Evolutionary conservation across 164 flowering plant species (phyloP).

Genomic region (Protea cynaroides): DNA sequence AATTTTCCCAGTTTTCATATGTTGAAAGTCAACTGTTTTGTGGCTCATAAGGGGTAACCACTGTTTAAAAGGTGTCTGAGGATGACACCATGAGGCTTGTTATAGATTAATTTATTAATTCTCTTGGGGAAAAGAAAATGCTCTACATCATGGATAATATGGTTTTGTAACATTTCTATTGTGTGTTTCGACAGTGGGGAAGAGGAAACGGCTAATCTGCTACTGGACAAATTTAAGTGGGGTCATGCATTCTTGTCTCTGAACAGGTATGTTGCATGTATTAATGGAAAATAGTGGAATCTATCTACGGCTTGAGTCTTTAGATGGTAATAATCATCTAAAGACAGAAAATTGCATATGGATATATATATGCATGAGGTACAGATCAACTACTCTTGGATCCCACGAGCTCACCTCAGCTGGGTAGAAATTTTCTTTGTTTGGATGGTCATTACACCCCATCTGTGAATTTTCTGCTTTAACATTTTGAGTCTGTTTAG

Average conservation of each 20-base stretch:
- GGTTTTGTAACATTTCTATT: not conserved
- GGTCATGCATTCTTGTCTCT: constrained; percentile 94
- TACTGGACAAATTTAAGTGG: constrained; percentile 95
- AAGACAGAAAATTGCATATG: no score
- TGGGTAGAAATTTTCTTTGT: not conserved
- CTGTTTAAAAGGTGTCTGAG: no score
- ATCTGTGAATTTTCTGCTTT: no score
- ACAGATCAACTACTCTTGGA: no score
- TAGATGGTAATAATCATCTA: not conserved
- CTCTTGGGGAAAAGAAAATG: not conserved
- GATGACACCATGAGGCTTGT: not conserved
- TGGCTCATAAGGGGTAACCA: no score
- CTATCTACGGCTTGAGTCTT: not conserved
- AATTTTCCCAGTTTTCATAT: no score
- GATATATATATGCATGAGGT: no score
- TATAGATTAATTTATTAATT: not conserved
- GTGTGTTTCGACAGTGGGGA: constrained; percentile 64
- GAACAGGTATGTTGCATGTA: constrained; percentile 50
- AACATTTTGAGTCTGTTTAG: no score
- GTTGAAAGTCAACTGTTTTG: no score
- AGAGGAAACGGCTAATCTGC: constrained; percentile 77
- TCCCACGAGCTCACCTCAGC: not conserved
- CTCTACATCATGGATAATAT: not conserved
- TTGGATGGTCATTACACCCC: no score
- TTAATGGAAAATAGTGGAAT: not conserved